Base-by-base conservation (phyloP, 23 red algal genomes). In the Gracilariopsis chorda region DNA sequence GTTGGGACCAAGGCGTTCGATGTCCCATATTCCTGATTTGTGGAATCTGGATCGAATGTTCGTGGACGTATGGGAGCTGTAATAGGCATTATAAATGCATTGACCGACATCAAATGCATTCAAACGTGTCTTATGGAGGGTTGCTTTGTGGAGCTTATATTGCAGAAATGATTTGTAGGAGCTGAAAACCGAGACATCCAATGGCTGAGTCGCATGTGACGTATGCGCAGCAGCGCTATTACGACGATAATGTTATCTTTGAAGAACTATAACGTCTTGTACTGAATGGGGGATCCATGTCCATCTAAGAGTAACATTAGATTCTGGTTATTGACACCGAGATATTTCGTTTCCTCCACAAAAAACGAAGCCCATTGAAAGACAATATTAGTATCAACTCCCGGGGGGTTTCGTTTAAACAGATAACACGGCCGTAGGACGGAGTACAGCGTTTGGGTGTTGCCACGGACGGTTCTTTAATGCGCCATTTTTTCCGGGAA, bases 301-400 rank as follows among this genome's bases (percentile, higher is more conserved):
- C 76, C 76, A 57, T 80, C 76, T 0, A 55, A 25, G 24, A 80
- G 0, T 34, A 80, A 80, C 21, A 80, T 40, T 0, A 80, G 24
- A 53, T 37, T 23, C 6, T 80, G 44, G 21, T 34, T 49, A 29
- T 0, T 12, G 7, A 25, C 24, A 24, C 51, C 20, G 12, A 78
- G 17, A 51, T 55, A 24, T 49, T 80, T 47, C 35, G 76, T 80
- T 41, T 80, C 1, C 49, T 19, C 20, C 48, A 49, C 23, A 57
- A 80, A 80, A 1, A 0, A n/a, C 24, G 0, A 21, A 24, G 45
- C 1, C 76, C 76, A 80, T 23, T 55, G 43, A 55, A 30, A 80
- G 44, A 57, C 6, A 12, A 80, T 80, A 20, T 51, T 28, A 80
- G 76, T 52, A 34, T 80, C 45, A 25, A 80, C 49, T 30, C 76